phyloP scores from a whole-genome alignment of 2,329 filamentous ascomycete species.

The Huntiella omanensis region DNA sequence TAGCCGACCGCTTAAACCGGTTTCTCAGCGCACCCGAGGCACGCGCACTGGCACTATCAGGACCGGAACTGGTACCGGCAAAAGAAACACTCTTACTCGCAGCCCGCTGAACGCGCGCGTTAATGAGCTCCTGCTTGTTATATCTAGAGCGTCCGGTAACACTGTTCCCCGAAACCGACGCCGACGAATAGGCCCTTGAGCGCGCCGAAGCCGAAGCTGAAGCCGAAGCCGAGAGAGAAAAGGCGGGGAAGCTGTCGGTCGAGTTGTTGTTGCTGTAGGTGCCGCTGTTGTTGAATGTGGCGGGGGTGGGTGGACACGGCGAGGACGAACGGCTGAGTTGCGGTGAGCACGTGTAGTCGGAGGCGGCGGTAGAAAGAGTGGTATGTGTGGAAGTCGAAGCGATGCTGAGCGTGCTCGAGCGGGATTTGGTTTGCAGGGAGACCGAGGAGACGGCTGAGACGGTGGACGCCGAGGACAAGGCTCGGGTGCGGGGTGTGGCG shows the following conservation, averaged over 20 bases:
- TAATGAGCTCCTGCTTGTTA: constrained; percentile 31
- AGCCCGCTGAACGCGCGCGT: constrained; percentile 28
- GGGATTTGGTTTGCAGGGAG: constrained; percentile 13
- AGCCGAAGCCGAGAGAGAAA: constrained; percentile 7
- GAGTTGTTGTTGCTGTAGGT: constrained; percentile 12
- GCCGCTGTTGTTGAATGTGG: constrained; percentile 10
- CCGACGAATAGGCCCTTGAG: constrained; percentile 13
- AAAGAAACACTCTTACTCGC: constrained; percentile 19
- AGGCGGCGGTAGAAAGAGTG: constrained; percentile 6
- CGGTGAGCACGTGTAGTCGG: constrained; percentile 7
- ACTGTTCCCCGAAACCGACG: constrained; percentile 13
- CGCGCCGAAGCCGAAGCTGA: constrained; percentile 14
- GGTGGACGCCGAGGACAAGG: constrained; percentile 14
- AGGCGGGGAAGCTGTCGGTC: constrained; percentile 9
- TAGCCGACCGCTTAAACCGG: constrained; percentile 20
- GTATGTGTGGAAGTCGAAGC: constrained; percentile 12
- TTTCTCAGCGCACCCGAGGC: constrained; percentile 16
- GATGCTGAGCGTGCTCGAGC: constrained; percentile 14
- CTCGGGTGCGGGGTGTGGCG: constrained; percentile 13
- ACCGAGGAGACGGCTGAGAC: constrained; percentile 16
- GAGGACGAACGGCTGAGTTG: constrained; percentile 6
- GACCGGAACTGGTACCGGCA: constrained; percentile 12
- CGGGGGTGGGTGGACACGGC: constrained; percentile 6
- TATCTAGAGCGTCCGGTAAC: constrained; percentile 16
- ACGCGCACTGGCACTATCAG: constrained; percentile 11